Percentiles rank a stretch among this genome's conserved stretches.
Evolutionary conservation across 2,329 filamentous ascomycete species (phyloP).

Genomic region (Xylariomycetidae sp.): DNA sequence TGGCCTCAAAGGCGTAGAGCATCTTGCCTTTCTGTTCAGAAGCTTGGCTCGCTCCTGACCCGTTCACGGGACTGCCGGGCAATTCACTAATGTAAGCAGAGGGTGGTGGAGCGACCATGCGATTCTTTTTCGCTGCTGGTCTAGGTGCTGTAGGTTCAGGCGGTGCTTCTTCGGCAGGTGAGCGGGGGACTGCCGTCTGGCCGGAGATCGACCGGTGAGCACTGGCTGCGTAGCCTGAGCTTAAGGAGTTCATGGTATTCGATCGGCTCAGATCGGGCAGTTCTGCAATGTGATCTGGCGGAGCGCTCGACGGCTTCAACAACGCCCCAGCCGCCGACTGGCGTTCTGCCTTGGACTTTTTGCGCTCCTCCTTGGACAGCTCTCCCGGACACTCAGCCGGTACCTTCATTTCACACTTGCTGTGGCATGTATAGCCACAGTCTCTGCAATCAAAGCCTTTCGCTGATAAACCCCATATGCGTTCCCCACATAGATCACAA

Average conservation of each 20-base stretch:
- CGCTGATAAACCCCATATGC: constrained; percentile 94
- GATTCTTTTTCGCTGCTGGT: constrained; percentile 56
- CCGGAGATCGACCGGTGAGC: constrained; percentile 73
- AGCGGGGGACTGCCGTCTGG: constrained; percentile 33
- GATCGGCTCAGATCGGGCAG: constrained; percentile 67
- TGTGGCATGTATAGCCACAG: constrained; percentile 97
- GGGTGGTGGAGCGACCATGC: constrained; percentile 85
- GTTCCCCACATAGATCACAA: constrained; percentile 92
- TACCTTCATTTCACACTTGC: constrained; percentile 98
- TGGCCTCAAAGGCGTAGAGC: constrained; percentile 82
- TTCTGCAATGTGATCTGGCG: constrained; percentile 51
- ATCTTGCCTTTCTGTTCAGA: constrained; percentile 74
- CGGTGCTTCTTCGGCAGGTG: constrained; percentile 47
- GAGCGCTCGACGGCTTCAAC: constrained; percentile 43
- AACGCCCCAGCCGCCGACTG: constrained; percentile 71
- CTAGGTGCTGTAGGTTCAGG: constrained; percentile 41
- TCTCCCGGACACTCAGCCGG: constrained; percentile 94
- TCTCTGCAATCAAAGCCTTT: constrained; percentile 96
- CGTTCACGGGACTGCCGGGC: constrained; percentile 48
- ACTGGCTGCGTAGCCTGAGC: constrained; percentile 80
- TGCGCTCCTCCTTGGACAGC: constrained; percentile 88
- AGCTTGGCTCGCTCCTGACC: constrained; percentile 26
- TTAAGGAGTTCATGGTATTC: constrained; percentile 87
- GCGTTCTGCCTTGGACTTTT: constrained; percentile 82
- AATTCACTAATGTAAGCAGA: constrained; percentile 69